These are phyloP conservation scores for Epicoccum sorghinum DNA, from an alignment of 2,329 filamentous ascomycete genomes.

Conservation along the genomic window DNA sequence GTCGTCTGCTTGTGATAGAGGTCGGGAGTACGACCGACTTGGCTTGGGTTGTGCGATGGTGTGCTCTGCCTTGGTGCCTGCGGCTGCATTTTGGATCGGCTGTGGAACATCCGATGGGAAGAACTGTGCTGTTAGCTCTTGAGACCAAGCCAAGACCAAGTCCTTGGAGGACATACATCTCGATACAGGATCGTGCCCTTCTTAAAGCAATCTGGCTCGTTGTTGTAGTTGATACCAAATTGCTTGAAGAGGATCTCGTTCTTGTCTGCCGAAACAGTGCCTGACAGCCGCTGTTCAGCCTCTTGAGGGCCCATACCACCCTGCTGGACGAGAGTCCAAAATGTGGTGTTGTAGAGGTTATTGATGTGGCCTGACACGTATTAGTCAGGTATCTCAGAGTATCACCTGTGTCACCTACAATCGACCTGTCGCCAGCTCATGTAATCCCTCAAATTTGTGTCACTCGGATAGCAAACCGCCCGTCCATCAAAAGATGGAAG, in stretches of 20 bases:
- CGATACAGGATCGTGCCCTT: slow-evolving; percentile 92
- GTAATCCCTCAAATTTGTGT: slow-evolving; percentile 86
- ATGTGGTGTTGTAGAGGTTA: slow-evolving; percentile 97
- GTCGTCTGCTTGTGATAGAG: neutral
- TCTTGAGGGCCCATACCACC: slow-evolving; percentile 77
- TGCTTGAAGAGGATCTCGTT: slow-evolving; percentile 92
- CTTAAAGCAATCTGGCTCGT: slow-evolving; percentile 88
- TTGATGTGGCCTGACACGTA: slow-evolving; percentile 80
- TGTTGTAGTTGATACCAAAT: slow-evolving; percentile 97
- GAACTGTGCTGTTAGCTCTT: slow-evolving; percentile 30
- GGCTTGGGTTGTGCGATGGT: slow-evolving; percentile 23
- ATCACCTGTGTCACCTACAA: slow-evolving; percentile 62
- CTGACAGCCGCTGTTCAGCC: slow-evolving; percentile 81
- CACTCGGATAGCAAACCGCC: slow-evolving; percentile 85
- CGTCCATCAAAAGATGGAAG: slow-evolving; percentile 92
- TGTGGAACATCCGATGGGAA: slow-evolving; percentile 27
- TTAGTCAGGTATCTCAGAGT: neutral
- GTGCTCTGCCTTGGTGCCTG: neutral
- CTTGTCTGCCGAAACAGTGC: slow-evolving; percentile 84
- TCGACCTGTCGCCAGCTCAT: slow-evolving; percentile 97
- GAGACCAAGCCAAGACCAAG: neutral
- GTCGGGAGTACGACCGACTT: neutral
- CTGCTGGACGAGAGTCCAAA: slow-evolving; percentile 84
- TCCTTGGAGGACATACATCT: slow-evolving; percentile 61
- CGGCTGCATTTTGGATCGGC: slow-evolving; percentile 9